Conservation (phyloP, 352 stramenopile species). For the Pythium biforme region DNA sequence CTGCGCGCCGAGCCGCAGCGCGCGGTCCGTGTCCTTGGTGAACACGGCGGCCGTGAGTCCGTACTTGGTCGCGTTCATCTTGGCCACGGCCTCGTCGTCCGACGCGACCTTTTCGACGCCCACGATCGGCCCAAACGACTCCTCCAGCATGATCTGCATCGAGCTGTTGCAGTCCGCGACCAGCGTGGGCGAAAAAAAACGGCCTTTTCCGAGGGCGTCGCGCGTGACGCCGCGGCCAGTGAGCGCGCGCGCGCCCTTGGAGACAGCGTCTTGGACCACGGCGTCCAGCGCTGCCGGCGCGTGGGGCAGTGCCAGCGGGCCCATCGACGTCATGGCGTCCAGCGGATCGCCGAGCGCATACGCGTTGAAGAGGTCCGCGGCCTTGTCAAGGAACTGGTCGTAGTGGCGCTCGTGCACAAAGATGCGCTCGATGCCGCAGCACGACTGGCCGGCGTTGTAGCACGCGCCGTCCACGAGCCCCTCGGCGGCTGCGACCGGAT, state of each 20-base stretch:
- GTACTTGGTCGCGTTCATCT: conserved; percentile 82
- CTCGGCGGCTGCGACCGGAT: conserved; percentile 62
- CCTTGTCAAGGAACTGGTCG: conserved; percentile 72
- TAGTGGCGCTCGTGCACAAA: conserved; percentile 85
- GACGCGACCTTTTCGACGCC: conserved; percentile 69
- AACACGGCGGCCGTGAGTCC: conserved; percentile 80
- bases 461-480: conserved; percentile 76
- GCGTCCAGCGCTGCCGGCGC: conserved; percentile 46
- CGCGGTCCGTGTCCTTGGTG: conserved; percentile 46
- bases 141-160: conserved; percentile 81
- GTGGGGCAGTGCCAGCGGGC: conserved; percentile 64
- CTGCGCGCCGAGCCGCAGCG: conserved; percentile 47
- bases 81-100: conserved; percentile 67
- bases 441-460: conserved; percentile 86
- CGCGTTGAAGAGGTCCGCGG: conserved; percentile 58
- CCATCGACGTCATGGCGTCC: conserved; percentile 56
- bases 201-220: conserved; percentile 51
- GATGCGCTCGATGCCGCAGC: conserved; percentile 80
- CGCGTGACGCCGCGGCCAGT: conserved; percentile 42
- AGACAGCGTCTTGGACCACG: conserved; percentile 69
- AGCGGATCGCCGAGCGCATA: conserved; percentile 69
- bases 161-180: conserved; percentile 60
- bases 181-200: conserved; percentile 79
- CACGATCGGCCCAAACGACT: conserved; percentile 84
- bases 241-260: conserved; percentile 63